These are phyloP conservation scores for Pelargonium australe DNA, from an alignment of 441 rosid genomes.

Conservation along the genomic window DNA sequence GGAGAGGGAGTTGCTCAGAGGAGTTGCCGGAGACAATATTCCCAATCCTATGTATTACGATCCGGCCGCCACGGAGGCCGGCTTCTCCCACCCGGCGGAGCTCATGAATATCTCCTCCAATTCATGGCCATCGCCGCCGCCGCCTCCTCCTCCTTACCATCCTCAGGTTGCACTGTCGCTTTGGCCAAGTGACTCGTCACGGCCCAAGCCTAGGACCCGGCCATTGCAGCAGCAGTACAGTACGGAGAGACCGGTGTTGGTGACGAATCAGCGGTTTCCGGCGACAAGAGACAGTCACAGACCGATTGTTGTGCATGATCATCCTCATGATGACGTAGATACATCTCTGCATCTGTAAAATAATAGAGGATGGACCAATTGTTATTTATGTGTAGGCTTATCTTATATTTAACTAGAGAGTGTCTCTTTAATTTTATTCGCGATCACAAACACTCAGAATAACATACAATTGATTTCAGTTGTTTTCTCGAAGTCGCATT, in stretches of 20 bases:
- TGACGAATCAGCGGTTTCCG: background rate
- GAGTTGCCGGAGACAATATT: constrained; percentile 16
- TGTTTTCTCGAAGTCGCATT: too few relatives aligned
- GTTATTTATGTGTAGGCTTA: too few relatives aligned
- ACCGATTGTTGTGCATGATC: background rate
- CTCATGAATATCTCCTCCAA: background rate
- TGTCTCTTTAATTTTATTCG: too few relatives aligned
- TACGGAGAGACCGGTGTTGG: background rate
- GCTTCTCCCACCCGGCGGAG: background rate
- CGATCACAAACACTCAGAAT: too few relatives aligned
- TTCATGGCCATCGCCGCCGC: background rate
- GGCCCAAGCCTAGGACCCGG: too few relatives aligned
- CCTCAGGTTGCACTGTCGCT: constrained; percentile 28
- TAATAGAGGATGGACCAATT: too few relatives aligned
- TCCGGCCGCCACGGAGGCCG: too few relatives aligned
- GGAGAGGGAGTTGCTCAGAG: constrained; percentile 38
- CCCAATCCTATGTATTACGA: too few relatives aligned
- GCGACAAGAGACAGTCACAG: background rate
- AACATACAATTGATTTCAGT: too few relatives aligned
- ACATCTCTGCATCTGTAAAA: constrained; percentile 72
- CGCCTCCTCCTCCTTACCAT: constrained; percentile 15
- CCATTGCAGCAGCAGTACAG: too few relatives aligned
- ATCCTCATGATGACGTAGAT: constrained; percentile 38
- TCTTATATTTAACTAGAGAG: too few relatives aligned
- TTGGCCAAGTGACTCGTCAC: constrained; percentile 14